phyloP scores from a whole-genome alignment of 2,329 filamentous ascomycete genomes.

The Arthrobotrys sphaeroides region DNA sequence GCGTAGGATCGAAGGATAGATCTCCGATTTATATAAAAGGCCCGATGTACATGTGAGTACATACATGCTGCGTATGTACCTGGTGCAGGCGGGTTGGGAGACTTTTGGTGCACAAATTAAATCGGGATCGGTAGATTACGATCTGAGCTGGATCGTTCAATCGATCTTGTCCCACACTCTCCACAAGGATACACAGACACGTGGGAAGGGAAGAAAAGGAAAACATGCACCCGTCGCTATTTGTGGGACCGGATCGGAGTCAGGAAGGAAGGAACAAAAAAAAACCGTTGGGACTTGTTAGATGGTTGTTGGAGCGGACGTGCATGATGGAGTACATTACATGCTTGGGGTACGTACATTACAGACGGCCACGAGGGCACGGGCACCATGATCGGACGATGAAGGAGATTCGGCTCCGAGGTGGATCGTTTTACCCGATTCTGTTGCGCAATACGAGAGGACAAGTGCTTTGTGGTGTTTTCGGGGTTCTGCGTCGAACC shows the following conservation, averaged over 20 bases:
- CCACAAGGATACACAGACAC: conserved; percentile 48
- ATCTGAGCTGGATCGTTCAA: conserved; percentile 49
- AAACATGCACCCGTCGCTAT: conserved; percentile 14
- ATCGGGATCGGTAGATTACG: conserved; percentile 49
- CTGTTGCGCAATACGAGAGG: conserved; percentile 46
- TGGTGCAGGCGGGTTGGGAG: not conserved
- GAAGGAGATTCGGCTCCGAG: not conserved
- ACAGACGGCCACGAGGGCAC: conserved; percentile 10
- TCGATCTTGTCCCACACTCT: conserved; percentile 47
- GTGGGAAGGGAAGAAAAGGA: conserved; percentile 21
- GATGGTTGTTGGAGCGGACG: not conserved
- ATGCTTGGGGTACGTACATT: not conserved
- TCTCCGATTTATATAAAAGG: not conserved
- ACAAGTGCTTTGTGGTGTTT: not conserved
- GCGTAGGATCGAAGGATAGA: not conserved
- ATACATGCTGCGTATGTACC: not conserved
- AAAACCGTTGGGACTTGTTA: conserved; percentile 3
- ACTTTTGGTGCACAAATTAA: conserved; percentile 29
- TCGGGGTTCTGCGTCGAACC: no score
- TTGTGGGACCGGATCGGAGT: conserved; percentile 19
- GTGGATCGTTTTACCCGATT: conserved; percentile 48
- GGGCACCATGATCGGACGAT: conserved; percentile 14
- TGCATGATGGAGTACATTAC: not conserved
- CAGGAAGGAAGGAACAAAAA: not conserved
- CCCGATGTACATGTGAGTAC: not conserved